Evolutionary conservation across 176 grass and related monocot species (phyloP).

Genomic region (Carex kokanica): DNA sequence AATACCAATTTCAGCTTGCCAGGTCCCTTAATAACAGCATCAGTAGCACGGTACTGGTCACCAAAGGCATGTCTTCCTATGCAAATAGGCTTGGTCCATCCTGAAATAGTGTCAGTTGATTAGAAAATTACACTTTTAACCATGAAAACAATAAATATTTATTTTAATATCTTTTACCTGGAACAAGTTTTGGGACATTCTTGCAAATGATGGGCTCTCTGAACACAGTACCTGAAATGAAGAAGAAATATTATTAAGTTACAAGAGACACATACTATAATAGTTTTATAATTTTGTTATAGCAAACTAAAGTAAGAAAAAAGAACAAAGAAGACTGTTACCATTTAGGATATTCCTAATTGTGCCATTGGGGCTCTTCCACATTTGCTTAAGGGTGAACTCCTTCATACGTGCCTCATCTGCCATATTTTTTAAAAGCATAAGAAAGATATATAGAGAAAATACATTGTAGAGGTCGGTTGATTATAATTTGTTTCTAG

Average conservation of each 20-base stretch:
- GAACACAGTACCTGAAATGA: slow-evolving; percentile 78
- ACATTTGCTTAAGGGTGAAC: slow-evolving; percentile 89
- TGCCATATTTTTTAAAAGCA: slow-evolving; percentile 37
- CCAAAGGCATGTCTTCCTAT: slow-evolving; percentile 98
- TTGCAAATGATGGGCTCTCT: slow-evolving; percentile 97
- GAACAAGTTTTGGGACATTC: slow-evolving; percentile 87
- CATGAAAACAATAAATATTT: not conserved
- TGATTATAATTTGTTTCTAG: slow-evolving; percentile 30
- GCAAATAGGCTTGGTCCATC: slow-evolving; percentile 99
- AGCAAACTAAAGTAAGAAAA: slow-evolving; percentile 6
- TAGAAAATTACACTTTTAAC: slow-evolving; percentile 4
- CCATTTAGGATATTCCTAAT: slow-evolving; percentile 97
- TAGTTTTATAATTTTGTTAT: slow-evolving; percentile 7
- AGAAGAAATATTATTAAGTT: slow-evolving; percentile 1
- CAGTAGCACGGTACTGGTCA: slow-evolving; percentile 96
- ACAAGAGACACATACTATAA: slow-evolving; percentile 24
- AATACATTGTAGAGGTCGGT: slow-evolving; percentile 5
- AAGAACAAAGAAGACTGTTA: slow-evolving; percentile 5
- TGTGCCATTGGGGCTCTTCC: slow-evolving; percentile 94
- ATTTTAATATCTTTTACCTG: slow-evolving; percentile 50
- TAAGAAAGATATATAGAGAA: slow-evolving; percentile 19
- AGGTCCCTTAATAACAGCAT: slow-evolving; percentile 89
- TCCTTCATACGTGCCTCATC: slow-evolving; percentile 82
- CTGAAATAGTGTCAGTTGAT: slow-evolving; percentile 35
- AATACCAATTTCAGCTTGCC: slow-evolving; percentile 98